Conservation (phyloP, 768 basidiomycete species). For the Rhizopogon vulgaris region DNA sequence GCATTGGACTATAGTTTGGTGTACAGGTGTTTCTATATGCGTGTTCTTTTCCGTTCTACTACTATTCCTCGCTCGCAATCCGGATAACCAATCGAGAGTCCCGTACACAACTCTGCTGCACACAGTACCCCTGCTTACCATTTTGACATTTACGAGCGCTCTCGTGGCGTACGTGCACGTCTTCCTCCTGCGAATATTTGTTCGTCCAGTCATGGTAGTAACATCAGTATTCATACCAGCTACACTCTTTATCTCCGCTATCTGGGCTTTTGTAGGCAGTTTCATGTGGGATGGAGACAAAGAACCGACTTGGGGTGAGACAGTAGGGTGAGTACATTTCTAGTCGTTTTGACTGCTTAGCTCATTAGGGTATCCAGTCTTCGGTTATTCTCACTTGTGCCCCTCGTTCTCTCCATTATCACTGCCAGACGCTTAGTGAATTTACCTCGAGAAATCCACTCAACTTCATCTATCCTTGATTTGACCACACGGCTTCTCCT, state of each 20-base stretch:
- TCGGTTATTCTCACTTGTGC: conserved; percentile 72
- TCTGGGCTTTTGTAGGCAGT: conserved; percentile 80
- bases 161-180: conserved; percentile 68
- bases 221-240: conserved; percentile 74
- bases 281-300: conserved; percentile 52
- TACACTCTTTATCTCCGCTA: conserved; percentile 64
- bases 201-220: conserved; percentile 75
- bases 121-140: conserved; percentile 70
- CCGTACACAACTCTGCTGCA: conserved; percentile 72
- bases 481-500: conserved; percentile 68
- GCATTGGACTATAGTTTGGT: conserved; percentile 66
- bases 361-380: conserved; percentile 37
- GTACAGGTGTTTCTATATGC: conserved; percentile 50
- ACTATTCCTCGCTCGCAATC: conserved; percentile 51
- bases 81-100: conserved; percentile 19
- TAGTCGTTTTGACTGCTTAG: conserved; percentile 8
- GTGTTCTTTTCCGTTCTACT: conserved; percentile 59
- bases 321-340: conserved; percentile 53
- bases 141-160: conserved; percentile 68
- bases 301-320: conserved; percentile 78
- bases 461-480: conserved; percentile 49
- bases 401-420: conserved; percentile 60
- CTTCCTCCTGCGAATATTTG: conserved; percentile 71
- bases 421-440: conserved; percentile 68
- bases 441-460: conserved; percentile 66